Evolutionary conservation across 495 filamentous ascomycete species (phyloP), one percentile per base, ranked within the genome.

Genomic region (Aspergillus olivimuriae): DNA sequence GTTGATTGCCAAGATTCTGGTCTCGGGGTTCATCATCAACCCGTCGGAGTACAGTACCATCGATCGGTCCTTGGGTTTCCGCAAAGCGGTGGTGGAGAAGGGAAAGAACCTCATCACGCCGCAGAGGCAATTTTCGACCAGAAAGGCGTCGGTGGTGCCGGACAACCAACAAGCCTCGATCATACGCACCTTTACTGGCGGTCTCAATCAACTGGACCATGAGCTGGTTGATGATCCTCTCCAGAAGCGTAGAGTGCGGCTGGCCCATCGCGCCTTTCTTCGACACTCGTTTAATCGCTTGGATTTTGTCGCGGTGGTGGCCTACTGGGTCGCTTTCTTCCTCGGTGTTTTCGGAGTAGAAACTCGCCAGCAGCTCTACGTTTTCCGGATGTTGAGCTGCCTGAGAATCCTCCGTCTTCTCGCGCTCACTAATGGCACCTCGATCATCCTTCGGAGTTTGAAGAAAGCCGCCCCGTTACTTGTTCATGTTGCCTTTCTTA

Each of bases 381-480:
- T 99, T 19, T 99, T 99, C 60, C 78, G 84, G 26, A 98, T 98
- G 92, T 73, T 98, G 41, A 95, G 89, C 51, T 95, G 88, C 69
- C 71, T 97, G 47, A 84, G 92, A 32, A 92, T 97, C 53, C 68
- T 97, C 34, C 80, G 94, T 43, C 76, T 98, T 12, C 82, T 98
- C 20, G 78, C 83, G 31, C 74, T 98, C 30, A 97, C 92, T 1
- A 89, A 87, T 50, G 92, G 92, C 43, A 98, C 94, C 43, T 78
- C 88, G 74, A 85, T 96, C 28, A 97, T 99, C 58, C 73, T 97
- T 24, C 77, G 88, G 59, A 96, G 91, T 75, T 65, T 99, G 34
- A 97, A 97, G 60, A 91, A 95, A 58, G 90, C 92, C 3, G 87
- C 90, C 0, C 92, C 92, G 12, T 70, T 95, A 34, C 81, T 99